A percentile compares a stretch with the other conserved stretches of the same genome.
These are phyloP conservation scores for Malassezia nana DNA, from an alignment of 1,284 basidiomycete species.

Conservation along the genomic window DNA sequence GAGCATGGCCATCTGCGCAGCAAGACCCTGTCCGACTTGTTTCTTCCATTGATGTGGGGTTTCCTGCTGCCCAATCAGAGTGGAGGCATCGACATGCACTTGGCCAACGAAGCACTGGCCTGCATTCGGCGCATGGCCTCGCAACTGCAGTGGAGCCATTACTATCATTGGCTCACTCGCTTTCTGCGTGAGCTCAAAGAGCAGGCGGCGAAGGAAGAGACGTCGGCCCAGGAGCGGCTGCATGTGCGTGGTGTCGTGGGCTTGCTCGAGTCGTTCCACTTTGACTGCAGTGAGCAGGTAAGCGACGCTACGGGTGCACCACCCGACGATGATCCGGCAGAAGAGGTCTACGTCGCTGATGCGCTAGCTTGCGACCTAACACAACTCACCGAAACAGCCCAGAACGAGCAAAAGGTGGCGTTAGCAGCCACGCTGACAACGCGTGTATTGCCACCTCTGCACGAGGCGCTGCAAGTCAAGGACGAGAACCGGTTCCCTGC, in stretches of 20 bases:
- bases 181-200: constrained; percentile 60
- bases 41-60: constrained; percentile 75
- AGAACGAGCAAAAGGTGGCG: not conserved
- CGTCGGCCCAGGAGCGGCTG: constrained; percentile 10
- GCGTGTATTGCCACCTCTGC: constrained; percentile 38
- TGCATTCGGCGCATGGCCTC: constrained; percentile 36
- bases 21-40: constrained; percentile 67
- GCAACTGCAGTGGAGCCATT: constrained; percentile 63
- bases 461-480: constrained; percentile 53
- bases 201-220: constrained; percentile 12
- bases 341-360: constrained; percentile 8
- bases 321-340: constrained; percentile 33
- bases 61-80: constrained; percentile 55
- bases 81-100: constrained; percentile 71
- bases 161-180: constrained; percentile 69
- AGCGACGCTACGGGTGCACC: constrained; percentile 56
- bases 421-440: constrained; percentile 16
- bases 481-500: constrained; percentile 69
- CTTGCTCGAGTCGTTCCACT: constrained; percentile 84
- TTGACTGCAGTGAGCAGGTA: constrained; percentile 49
- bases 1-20: constrained; percentile 64
- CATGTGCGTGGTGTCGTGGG: constrained; percentile 78
- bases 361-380: not conserved
- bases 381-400: not conserved
- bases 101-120: constrained; percentile 83